phyloP scores from a whole-genome alignment of 2,329 filamentous ascomycete species.

The Sporothrix schenckii region DNA sequence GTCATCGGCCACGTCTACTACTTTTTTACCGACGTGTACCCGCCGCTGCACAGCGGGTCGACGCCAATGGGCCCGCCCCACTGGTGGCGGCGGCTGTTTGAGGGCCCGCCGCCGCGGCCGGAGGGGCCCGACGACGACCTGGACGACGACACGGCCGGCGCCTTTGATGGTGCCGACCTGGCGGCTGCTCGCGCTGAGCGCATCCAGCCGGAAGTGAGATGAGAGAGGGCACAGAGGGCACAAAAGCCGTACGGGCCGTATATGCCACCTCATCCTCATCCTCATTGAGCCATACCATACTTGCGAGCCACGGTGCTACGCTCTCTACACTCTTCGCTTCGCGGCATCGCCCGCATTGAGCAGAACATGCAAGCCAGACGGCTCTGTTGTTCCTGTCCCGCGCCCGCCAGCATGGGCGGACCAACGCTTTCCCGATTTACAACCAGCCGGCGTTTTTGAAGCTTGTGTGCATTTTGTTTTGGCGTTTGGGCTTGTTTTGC shows the following conservation, averaged over 20 bases:
- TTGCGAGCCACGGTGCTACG: neutral
- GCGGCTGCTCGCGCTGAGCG: slow-evolving; percentile 51
- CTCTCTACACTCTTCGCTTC: neutral
- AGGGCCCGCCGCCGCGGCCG: slow-evolving; percentile 49
- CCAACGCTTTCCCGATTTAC: neutral
- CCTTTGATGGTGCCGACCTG: slow-evolving; percentile 62
- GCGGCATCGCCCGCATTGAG: neutral
- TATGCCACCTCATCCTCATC: neutral
- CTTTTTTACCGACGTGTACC: slow-evolving; percentile 97
- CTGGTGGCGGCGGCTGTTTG: slow-evolving; percentile 90
- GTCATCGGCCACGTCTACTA: slow-evolving; percentile 97
- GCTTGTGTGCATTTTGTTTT: neutral
- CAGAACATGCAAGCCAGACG: neutral
- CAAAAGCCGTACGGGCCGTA: too few species aligned
- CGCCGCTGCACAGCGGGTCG: slow-evolving; percentile 80
- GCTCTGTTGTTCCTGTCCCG: neutral
- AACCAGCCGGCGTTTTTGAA: neutral
- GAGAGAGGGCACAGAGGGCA: too few species aligned
- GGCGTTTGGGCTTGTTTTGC: neutral
- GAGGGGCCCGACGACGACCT: slow-evolving; percentile 39
- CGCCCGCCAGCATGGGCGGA: neutral
- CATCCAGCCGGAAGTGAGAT: slow-evolving; percentile 42
- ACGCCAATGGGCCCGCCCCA: slow-evolving; percentile 84
- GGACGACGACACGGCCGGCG: slow-evolving; percentile 52
- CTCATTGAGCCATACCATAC: neutral